Evolutionary conservation across 2,329 filamentous ascomycete species (phyloP).

Genomic region (Trichoderma afroharzianum): DNA sequence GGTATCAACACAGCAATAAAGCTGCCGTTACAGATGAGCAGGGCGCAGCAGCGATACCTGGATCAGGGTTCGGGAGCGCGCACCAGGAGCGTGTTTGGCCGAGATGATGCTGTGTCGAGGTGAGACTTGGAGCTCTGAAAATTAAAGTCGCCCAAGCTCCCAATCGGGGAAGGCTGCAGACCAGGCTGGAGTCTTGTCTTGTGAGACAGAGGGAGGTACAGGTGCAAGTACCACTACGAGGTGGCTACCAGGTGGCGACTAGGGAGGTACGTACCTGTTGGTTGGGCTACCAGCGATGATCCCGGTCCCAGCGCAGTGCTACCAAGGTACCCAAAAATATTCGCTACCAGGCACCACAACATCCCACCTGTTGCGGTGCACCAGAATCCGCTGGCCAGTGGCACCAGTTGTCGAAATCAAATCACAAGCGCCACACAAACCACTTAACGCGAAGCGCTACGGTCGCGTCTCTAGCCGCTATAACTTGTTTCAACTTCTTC

Average conservation of each 20-base stretch:
- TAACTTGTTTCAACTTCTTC: constrained; percentile 1
- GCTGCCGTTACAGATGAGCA: not conserved
- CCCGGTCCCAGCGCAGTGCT: not conserved
- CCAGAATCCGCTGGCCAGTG: not conserved
- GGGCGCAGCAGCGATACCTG: not conserved
- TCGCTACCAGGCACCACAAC: not conserved
- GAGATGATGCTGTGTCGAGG: constrained; percentile 6
- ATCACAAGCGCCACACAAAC: constrained; percentile 14
- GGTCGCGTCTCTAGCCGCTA: constrained; percentile 16
- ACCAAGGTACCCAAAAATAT: not conserved
- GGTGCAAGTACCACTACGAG: not conserved
- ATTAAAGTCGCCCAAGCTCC: constrained; percentile 9
- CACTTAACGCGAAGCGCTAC: constrained; percentile 17
- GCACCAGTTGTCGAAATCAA: not conserved
- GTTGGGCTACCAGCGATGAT: not conserved
- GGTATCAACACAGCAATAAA: not conserved
- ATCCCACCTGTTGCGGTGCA: not conserved
- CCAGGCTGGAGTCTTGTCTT: constrained; percentile 3
- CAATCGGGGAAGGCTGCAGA: constrained; percentile 11
- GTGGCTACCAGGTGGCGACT: not conserved
- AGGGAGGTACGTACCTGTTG: not conserved
- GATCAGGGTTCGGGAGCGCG: not conserved
- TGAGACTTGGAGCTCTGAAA: constrained; percentile 14
- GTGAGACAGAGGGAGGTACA: not conserved
- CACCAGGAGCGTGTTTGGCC: constrained; percentile 1